Evolutionary conservation across 2,329 filamentous ascomycete species (phyloP).

Genomic region (Apiospora hydei): DNA sequence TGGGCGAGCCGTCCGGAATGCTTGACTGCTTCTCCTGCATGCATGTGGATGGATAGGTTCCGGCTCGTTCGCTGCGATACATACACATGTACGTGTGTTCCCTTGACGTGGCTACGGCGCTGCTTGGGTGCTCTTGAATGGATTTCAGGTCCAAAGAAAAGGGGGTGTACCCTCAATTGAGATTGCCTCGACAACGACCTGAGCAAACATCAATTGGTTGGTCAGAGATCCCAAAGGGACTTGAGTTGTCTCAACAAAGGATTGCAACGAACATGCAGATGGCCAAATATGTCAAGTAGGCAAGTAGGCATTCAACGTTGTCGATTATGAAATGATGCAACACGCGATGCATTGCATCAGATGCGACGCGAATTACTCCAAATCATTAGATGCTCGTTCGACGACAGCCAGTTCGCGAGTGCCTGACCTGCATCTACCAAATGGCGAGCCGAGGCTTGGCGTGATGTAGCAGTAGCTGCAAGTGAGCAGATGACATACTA

Average conservation of each 20-base stretch:
- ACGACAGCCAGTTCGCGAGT: not conserved
- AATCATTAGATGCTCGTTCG: not conserved
- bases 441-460: conserved; percentile 3
- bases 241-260: not conserved
- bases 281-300: not conserved
- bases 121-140: not conserved
- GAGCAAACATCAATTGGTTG: not conserved
- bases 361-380: not conserved
- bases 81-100: not conserved
- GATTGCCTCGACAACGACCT: not conserved
- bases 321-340: conserved; percentile 4
- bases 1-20: no score
- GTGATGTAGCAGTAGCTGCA: no score
- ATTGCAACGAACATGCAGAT: not conserved
- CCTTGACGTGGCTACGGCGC: not conserved
- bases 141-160: not conserved
- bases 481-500: not conserved
- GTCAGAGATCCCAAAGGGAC: not conserved
- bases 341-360: not conserved
- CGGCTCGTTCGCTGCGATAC: no score
- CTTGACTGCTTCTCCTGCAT: no score
- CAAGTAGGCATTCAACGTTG: no score
- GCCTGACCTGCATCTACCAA: not conserved
- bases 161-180: not conserved
- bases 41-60: not conserved